These are phyloP conservation scores for Eutrema yunnanense DNA, from an alignment of 345 rosid genomes.

Conservation along the genomic window DNA sequence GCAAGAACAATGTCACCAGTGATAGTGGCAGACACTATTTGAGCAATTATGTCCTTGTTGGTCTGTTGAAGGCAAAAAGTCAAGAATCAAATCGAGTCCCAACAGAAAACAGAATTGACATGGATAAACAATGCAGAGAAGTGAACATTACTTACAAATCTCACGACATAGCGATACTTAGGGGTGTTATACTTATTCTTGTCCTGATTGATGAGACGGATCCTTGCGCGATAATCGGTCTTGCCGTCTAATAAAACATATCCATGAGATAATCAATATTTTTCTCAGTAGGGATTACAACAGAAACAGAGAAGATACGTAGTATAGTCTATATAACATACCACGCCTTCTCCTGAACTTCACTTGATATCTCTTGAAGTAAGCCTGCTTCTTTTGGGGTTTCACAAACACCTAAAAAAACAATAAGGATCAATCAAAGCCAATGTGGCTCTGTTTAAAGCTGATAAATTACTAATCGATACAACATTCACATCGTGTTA, in stretches of 20 bases:
- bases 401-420: conserved; percentile 14
- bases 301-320: background rate
- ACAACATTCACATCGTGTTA: background rate
- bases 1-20: conserved; percentile 23
- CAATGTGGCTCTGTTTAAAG: background rate
- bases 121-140: background rate
- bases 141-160: conserved; percentile 28
- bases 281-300: background rate
- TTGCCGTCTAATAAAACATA: conserved; percentile 47
- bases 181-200: conserved; percentile 26
- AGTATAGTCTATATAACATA: background rate
- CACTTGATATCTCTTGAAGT: conserved; percentile 26
- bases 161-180: conserved; percentile 50
- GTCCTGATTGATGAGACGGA: conserved; percentile 21
- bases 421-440: background rate
- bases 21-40: conserved; percentile 21
- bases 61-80: background rate
- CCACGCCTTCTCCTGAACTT: conserved; percentile 26
- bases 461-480: background rate
- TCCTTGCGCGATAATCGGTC: conserved; percentile 86
- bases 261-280: background rate
- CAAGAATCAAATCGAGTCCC: background rate
- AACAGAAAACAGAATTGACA: background rate
- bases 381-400: conserved; percentile 13
- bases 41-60: conserved; percentile 21